Percentiles rank a stretch among this genome's conserved stretches.
Evolutionary conservation across 495 filamentous ascomycete genomes (phyloP).

Genomic region (Tuber calosporum): DNA sequence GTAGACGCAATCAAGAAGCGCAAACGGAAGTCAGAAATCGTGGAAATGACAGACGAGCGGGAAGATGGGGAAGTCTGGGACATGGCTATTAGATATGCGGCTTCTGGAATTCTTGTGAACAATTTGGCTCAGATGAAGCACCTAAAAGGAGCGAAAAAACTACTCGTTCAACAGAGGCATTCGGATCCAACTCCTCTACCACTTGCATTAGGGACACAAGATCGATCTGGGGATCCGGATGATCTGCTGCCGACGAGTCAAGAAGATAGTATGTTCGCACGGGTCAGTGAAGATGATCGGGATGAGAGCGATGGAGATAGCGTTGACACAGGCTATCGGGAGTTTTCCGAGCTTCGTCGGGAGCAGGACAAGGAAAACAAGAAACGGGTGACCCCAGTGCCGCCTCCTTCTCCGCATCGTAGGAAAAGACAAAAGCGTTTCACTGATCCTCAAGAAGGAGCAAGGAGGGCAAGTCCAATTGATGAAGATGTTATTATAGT

Average conservation of each 20-base stretch:
- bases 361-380: slow-evolving; percentile 30
- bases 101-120: slow-evolving; percentile 1
- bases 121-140: slow-evolving; percentile 13
- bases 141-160: slow-evolving; percentile 13
- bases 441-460: slow-evolving; percentile 24
- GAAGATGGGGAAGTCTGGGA: not conserved
- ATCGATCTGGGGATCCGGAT: not conserved
- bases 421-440: slow-evolving; percentile 22
- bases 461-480: slow-evolving; percentile 23
- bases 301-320: not conserved
- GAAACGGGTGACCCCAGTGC: slow-evolving; percentile 12
- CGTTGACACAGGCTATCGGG: not conserved
- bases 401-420: slow-evolving; percentile 13
- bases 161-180: not conserved
- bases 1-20: slow-evolving; percentile 1
- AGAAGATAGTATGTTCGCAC: not conserved
- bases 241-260: not conserved
- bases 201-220: not conserved
- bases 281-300: not conserved
- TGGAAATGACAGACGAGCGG: not conserved
- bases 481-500: slow-evolving; percentile 8
- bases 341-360: not conserved
- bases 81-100: not conserved
- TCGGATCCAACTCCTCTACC: not conserved
- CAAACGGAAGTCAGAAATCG: not conserved